phyloP scores from a whole-genome alignment of 768 basidiomycete genomes.

The Terana coerulea region DNA sequence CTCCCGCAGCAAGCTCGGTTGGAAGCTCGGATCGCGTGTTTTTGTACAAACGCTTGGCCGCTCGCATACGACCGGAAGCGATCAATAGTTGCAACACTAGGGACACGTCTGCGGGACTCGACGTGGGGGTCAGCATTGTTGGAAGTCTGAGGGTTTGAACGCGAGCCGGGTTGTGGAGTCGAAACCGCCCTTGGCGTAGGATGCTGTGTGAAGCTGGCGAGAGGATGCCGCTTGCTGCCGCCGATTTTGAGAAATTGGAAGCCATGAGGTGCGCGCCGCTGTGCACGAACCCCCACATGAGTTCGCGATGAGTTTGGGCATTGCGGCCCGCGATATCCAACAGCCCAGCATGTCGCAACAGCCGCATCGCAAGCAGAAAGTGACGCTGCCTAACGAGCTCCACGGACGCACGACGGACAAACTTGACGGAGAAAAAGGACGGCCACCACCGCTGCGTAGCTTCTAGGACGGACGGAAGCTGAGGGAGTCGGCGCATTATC shows the following conservation, averaged over 20 bases:
- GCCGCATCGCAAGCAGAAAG: not conserved
- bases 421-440: not conserved
- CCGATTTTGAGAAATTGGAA: not conserved
- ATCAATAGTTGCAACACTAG: slow-evolving; percentile 37
- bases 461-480: not conserved
- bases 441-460: not conserved
- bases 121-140: no score
- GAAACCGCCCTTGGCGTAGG: no score
- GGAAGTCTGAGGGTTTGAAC: no score
- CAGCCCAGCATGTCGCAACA: not conserved
- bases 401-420: not conserved
- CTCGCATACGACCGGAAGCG: slow-evolving; percentile 37
- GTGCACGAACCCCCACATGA: not conserved
- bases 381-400: slow-evolving; percentile 3
- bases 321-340: no score
- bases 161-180: no score
- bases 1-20: not conserved
- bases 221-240: not conserved
- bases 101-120: slow-evolving; percentile 26
- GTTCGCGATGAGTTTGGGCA: not conserved
- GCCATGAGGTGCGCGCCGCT: slow-evolving; percentile 1
- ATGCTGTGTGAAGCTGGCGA: no score
- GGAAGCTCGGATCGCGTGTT: slow-evolving; percentile 19
- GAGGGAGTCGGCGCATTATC: not conserved
- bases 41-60: slow-evolving; percentile 42